Base-by-base conservation (phyloP, 805 yeast genomes). In the Hanseniaspora jakobsenii region DNA sequence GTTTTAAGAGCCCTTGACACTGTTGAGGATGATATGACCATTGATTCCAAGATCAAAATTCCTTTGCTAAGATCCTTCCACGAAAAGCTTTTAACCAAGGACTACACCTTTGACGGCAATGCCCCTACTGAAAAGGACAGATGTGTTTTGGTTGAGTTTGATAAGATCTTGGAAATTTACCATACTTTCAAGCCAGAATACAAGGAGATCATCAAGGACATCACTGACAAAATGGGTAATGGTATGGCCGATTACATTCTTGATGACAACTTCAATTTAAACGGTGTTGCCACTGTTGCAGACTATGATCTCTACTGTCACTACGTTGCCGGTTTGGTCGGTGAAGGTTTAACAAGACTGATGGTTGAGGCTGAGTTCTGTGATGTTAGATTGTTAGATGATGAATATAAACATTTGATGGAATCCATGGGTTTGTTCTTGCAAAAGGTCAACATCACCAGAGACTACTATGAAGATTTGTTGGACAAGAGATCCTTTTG, bases 281-380 rank as follows among this genome's bases (percentile, higher is more conserved):
- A 75, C 49, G 97, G 97, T 2, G 78, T 91, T 37, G 66, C 66
- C 38, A 84, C 95, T 1, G 60, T 82, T 36, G 67, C 72, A 49
- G 97, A 86, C 57, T 91, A 81, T 59, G 87, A 91, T 59, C 68
- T 80, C 49, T 91, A 91, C 67, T 91, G 99, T 64, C 87, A 87
- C 64, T 84, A 87, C 57, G 99, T 91, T 48, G 98, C 99, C 1
- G 99, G 98, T 2, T 69, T 91, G 43, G 97, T 91, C 32, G 98
- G 99, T 47, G 95, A 86, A 57, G 98, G 98, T 2, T 69, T 86
- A 53, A 86, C 97, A 9, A 73, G 81, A 50, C 67, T 91, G 62
- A 75, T 85, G 54, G 79, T 82, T 16, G 69, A 76, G 34, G 94
- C 95, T 22, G 60, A 68, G 13, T 85, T 83, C 57, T 81, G 82